Evolutionary conservation across 345 rosid genomes (phyloP), one percentile per base, ranked within the genome.

Genomic region (Passiflora organensis): DNA sequence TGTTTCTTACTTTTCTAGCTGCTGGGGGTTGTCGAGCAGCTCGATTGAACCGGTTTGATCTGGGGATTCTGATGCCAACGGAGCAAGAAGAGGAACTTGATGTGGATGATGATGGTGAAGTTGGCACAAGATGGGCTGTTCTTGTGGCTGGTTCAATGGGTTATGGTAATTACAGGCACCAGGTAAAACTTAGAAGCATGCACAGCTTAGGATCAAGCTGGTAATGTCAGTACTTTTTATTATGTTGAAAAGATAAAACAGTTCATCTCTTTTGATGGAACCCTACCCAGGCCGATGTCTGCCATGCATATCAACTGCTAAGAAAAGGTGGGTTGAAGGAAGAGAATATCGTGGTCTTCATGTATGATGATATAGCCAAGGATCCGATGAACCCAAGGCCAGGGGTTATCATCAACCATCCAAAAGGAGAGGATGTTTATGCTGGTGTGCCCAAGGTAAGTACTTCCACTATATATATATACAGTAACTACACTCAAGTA

Each of bases 231-330:
- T n/a, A n/a, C n/a, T 28, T 28, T 28, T 28, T 3, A 28, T 28
- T 28, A 28, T 28, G 34, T 28, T 28, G 3, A 28, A 28, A 28
- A 28, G 34, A n/a, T n/a, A n/a, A n/a, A n/a, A n/a, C n/a, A 28
- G 34, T 28, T 28, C 34, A 28, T 28, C 8, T 28, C 34, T 8
- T 28, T 28, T 13, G 41, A n/a, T 19, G 38, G n/a, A n/a, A n/a
- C n/a, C n/a, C n/a, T 28, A 15, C 43, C 20, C 24, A 93, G 99
- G 91, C 97, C 1, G 99, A 93, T 73, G 86, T 93, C 15, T 93
- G 99, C 65, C 99, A 89, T 57, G 97, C 97, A 13, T 93, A 89
- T 76, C 96, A 93, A 64, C 48, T 89, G 49, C 80, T 93, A n/a
- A 82, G 72, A 51, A 86, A 83, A 36, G 95, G 99, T 10, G 97